Percentiles rank a stretch among this genome's conserved stretches.
phyloP scores from a whole-genome alignment of 2,329 filamentous ascomycete species.

The Knufia fluminis region DNA sequence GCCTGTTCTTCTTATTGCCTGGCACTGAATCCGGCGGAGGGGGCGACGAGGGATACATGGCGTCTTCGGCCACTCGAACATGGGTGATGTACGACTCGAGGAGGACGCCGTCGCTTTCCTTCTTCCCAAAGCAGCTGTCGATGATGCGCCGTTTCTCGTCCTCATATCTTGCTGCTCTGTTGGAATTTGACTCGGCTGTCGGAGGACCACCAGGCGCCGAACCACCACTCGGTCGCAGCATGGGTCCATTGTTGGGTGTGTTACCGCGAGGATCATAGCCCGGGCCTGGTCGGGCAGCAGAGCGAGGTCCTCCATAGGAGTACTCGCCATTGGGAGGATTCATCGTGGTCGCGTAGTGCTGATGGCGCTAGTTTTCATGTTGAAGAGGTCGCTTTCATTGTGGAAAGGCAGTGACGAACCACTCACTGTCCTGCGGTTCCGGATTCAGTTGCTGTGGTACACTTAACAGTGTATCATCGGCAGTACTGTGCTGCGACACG shows the following conservation, averaged over 20 bases:
- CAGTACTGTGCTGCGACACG: background rate
- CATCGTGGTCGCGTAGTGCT: conserved; percentile 2
- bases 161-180: conserved; percentile 75
- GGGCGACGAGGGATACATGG: conserved; percentile 69
- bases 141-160: conserved; percentile 93
- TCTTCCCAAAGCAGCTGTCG: conserved; percentile 87
- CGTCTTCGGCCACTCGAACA: conserved; percentile 82
- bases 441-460: no score
- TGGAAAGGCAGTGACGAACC: background rate
- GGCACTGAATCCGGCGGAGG: conserved; percentile 68
- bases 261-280: conserved; percentile 3
- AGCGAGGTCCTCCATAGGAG: conserved; percentile 4
- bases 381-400: background rate
- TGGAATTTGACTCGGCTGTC: conserved; percentile 21
- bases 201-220: conserved; percentile 8
- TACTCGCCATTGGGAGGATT: background rate
- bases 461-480: background rate
- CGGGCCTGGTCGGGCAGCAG: conserved; percentile 1
- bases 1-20: conserved; percentile 72
- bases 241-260: background rate
- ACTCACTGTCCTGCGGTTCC: no score
- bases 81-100: conserved; percentile 97
- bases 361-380: background rate
- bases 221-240: conserved; percentile 1
- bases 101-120: conserved; percentile 73